Evolutionary conservation across 2,329 filamentous ascomycete species (phyloP).

Genomic region (Ophiostoma perfectum): DNA sequence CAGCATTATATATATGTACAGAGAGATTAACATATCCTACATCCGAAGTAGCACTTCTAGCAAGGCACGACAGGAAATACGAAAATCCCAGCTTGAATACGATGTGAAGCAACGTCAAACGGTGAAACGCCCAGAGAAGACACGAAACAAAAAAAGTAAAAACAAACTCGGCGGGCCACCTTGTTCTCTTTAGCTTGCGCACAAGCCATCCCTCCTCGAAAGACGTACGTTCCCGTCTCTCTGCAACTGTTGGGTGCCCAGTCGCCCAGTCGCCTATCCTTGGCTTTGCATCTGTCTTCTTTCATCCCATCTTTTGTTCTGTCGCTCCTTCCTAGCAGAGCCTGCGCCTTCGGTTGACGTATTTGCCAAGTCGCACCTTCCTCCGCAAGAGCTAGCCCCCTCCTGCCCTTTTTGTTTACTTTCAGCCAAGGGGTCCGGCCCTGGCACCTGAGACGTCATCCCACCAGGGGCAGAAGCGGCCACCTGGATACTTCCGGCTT

Average conservation of each 20-base stretch:
- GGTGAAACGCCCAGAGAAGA: not conserved
- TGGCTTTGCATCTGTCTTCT: not conserved
- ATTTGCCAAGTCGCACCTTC: conserved; percentile 6
- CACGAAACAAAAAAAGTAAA: not conserved
- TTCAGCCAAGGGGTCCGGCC: conserved; percentile 4
- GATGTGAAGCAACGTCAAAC: not conserved
- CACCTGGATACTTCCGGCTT: conserved; percentile 2
- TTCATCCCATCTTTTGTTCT: not conserved
- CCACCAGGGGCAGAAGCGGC: conserved; percentile 6
- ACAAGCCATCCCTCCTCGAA: conserved; percentile 8
- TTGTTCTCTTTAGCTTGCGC: conserved; percentile 6
- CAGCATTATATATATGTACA: no score
- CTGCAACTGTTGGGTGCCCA: not conserved
- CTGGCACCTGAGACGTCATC: conserved; percentile 13
- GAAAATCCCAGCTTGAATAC: not conserved
- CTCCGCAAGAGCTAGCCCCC: not conserved
- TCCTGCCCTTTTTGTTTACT: conserved; percentile 10
- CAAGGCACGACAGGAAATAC: no score
- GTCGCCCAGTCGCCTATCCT: no score
- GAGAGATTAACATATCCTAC: no score
- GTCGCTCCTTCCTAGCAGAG: not conserved
- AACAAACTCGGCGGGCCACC: not conserved
- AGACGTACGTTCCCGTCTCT: not conserved
- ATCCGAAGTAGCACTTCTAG: no score
- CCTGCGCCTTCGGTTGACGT: not conserved